Percentiles rank a stretch among this genome's conserved stretches.
Conservation (phyloP, 371 early-diverging fungal species). For the Rhizopus delemar region DNA sequence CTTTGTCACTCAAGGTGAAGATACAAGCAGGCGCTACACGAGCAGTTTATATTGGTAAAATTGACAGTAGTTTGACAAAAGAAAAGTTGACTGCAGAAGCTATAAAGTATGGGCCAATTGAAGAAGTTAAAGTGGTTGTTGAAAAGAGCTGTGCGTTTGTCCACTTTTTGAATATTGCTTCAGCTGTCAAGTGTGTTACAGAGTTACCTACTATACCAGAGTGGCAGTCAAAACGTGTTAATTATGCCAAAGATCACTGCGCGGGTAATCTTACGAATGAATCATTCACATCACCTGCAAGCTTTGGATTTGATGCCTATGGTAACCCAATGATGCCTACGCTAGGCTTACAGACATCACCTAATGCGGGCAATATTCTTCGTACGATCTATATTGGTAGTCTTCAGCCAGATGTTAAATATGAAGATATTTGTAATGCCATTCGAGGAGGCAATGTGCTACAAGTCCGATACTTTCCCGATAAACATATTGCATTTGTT, state of each 20-base stretch:
- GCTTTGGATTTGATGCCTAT: slow-evolving; percentile 22
- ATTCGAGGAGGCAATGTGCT: slow-evolving; percentile 82
- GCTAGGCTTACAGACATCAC: not conserved
- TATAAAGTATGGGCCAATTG: slow-evolving; percentile 63
- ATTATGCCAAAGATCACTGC: slow-evolving; percentile 81
- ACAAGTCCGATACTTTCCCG: slow-evolving; percentile 69
- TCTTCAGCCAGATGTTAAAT: slow-evolving; percentile 67
- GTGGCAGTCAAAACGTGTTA: slow-evolving; percentile 57
- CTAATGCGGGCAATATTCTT: slow-evolving; percentile 4
- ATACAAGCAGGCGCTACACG: slow-evolving; percentile 68
- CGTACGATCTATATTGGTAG: slow-evolving; percentile 76
- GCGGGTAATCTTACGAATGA: slow-evolving; percentile 24
- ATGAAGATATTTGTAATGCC: slow-evolving; percentile 81
- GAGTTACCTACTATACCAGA: slow-evolving; percentile 46
- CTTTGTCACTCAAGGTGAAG: slow-evolving; percentile 46
- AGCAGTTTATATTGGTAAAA: slow-evolving; percentile 70
- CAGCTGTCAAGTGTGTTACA: slow-evolving; percentile 68
- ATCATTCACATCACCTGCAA: not conserved
- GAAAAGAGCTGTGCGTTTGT: slow-evolving; percentile 78
- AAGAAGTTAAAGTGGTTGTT: slow-evolving; percentile 63
- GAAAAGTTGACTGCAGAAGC: slow-evolving; percentile 53
- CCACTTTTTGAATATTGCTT: slow-evolving; percentile 64
- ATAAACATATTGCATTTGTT: slow-evolving; percentile 82
- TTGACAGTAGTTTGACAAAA: slow-evolving; percentile 49
- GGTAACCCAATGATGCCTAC: not conserved